A percentile compares a stretch with the other conserved stretches of the same genome.
phyloP scores from a whole-genome alignment of 192 early-diverging fungal genomes.

The Rhizoclosmatium sp. region DNA sequence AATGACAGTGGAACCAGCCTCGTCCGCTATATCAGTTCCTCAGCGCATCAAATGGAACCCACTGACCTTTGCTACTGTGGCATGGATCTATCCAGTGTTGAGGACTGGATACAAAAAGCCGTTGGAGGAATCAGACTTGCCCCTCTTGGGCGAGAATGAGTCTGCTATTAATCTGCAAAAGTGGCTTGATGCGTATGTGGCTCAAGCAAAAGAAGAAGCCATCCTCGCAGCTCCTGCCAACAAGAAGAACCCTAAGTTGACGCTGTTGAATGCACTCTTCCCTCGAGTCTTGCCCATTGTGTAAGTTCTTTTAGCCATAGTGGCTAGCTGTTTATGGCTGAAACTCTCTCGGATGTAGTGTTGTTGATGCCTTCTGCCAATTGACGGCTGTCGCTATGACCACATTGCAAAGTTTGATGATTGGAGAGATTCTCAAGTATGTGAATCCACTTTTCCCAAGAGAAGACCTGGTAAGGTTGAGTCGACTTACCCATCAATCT shows the following conservation, averaged over 20 bases:
- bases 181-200: constrained; percentile 13
- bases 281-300: constrained; percentile 14
- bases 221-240: not conserved
- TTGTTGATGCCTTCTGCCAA: constrained; percentile 5
- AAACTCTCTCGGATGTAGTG: not conserved
- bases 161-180: not conserved
- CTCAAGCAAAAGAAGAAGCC: not conserved
- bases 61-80: constrained; percentile 32
- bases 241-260: constrained; percentile 15
- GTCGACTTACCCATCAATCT: not conserved
- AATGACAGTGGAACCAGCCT: not conserved
- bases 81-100: constrained; percentile 37
- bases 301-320: not conserved
- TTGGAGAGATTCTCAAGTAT: constrained; percentile 20
- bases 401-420: constrained; percentile 17
- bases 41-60: constrained; percentile 23
- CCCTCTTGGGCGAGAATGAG: constrained; percentile 2
- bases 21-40: not conserved
- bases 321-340: not conserved
- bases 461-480: not conserved
- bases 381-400: constrained; percentile 1
- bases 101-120: constrained; percentile 27
- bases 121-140: constrained; percentile 26
- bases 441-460: not conserved
- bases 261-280: constrained; percentile 20